Evolutionary conservation across 495 filamentous ascomycete species (phyloP).

Genomic region (Podospora anserina): DNA sequence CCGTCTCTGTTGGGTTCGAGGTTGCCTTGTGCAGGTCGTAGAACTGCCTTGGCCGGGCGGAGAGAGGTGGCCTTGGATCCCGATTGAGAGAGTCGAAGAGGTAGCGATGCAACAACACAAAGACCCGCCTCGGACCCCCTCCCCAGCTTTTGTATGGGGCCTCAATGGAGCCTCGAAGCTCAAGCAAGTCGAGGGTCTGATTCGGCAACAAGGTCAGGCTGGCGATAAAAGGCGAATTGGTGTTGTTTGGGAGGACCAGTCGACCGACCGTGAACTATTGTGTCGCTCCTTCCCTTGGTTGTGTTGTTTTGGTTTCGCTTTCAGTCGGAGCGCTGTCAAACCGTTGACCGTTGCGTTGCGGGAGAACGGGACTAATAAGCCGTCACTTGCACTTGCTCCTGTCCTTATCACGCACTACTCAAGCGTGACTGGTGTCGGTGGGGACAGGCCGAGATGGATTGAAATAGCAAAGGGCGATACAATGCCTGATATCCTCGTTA

Average conservation of each 20-base stretch:
- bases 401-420: not conserved
- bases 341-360: not conserved
- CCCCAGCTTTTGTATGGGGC: constrained; percentile 1
- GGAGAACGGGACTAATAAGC: not conserved
- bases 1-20: not conserved
- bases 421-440: not conserved
- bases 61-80: constrained; percentile 7
- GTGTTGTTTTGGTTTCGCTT: not conserved
- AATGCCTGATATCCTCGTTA: not conserved
- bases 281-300: not conserved
- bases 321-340: not conserved
- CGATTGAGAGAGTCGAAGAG: not conserved
- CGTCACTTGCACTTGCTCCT: not conserved
- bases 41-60: constrained; percentile 6
- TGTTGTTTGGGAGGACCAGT: not conserved
- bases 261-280: not conserved
- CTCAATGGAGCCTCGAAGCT: constrained; percentile 2
- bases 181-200: not conserved
- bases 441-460: not conserved
- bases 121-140: constrained; percentile 7
- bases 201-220: not conserved
- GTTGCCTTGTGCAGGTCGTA: constrained; percentile 5
- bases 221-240: not conserved
- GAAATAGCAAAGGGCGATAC: not conserved
- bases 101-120: constrained; percentile 13